A percentile compares a stretch with the other conserved stretches of the same genome.
phyloP scores from a whole-genome alignment of 306 rosid genomes.

The Chamaecrista fasciculata region DNA sequence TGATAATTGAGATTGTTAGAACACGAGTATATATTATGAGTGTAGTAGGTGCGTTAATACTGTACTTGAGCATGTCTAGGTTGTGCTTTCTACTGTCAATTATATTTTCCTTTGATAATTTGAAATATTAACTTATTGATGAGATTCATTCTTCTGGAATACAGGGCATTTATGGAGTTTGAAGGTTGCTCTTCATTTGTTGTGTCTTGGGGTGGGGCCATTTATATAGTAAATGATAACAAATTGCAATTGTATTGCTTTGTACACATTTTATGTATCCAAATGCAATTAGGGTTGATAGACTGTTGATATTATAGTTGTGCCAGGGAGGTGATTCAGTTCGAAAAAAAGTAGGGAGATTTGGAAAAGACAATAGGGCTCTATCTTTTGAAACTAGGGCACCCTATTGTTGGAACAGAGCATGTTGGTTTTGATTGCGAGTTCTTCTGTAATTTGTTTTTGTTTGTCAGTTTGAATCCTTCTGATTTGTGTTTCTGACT shows the following conservation, averaged over 20 bases:
- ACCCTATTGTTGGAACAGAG: neutral
- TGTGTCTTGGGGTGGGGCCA: constrained; percentile 22
- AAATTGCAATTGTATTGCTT: constrained; percentile 21
- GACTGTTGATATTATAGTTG: constrained; percentile 35
- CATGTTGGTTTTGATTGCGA: constrained; percentile 22
- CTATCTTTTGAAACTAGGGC: constrained; percentile 10
- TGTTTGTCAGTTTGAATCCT: constrained; percentile 24
- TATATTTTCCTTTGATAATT: constrained; percentile 2
- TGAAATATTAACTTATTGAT: constrained; percentile 15
- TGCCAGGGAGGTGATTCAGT: neutral
- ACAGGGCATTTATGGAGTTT: constrained; percentile 29
- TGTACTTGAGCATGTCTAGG: constrained; percentile 9
- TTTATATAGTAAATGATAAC: constrained; percentile 18
- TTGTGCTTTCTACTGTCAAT: constrained; percentile 1
- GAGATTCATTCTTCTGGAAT: constrained; percentile 24
- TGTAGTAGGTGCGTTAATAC: constrained; percentile 34
- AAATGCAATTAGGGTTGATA: constrained; percentile 26
- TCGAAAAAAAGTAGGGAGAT: neutral
- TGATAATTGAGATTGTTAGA: constrained; percentile 24
- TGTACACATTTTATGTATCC: constrained; percentile 27
- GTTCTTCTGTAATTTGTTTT: constrained; percentile 21
- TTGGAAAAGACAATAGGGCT: neutral
- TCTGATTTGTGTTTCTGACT: constrained; percentile 19
- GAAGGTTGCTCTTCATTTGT: constrained; percentile 25
- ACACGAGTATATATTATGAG: constrained; percentile 31